These are phyloP conservation scores for Cyclostephanos tholiformis DNA, from an alignment of 108 stramenopile genomes.

Conservation along the genomic window DNA sequence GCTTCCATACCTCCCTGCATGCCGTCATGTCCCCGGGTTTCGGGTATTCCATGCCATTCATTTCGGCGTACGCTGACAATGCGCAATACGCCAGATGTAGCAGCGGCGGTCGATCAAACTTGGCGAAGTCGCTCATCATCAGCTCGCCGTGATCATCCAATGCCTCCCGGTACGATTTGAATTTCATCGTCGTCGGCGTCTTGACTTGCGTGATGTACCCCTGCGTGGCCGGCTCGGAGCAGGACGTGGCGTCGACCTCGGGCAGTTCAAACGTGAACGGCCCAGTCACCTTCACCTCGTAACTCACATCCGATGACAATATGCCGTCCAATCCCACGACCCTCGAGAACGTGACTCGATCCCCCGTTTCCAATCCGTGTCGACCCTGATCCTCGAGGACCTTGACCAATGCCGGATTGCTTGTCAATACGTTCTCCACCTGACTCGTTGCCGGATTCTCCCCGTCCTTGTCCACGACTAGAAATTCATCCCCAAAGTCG, in stretches of 20 bases:
- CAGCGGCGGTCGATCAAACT: constrained; percentile 92
- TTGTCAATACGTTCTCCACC: constrained; percentile 85
- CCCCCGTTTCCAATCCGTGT: constrained; percentile 95
- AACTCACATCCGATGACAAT: constrained; percentile 58
- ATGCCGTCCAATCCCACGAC: constrained; percentile 77
- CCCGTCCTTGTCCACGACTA: constrained; percentile 91
- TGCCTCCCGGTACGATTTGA: constrained; percentile 80
- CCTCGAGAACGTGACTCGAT: constrained; percentile 89
- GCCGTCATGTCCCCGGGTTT: constrained; percentile 78
- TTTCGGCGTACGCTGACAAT: constrained; percentile 61
- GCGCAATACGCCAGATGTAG: constrained; percentile 89
- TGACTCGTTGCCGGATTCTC: constrained; percentile 89
- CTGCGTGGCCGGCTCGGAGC: constrained; percentile 57
- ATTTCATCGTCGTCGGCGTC: constrained; percentile 85
- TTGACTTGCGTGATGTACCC: constrained; percentile 96
- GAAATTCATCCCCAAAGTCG: constrained; percentile 93
- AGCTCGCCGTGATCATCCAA: constrained; percentile 83
- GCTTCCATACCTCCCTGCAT: constrained; percentile 70
- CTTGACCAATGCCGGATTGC: constrained; percentile 86
- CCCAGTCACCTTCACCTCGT: constrained; percentile 85
- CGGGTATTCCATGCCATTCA: constrained; percentile 74
- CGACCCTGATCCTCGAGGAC: constrained; percentile 96
- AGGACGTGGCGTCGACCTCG: constrained; percentile 56
- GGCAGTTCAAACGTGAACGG: constrained; percentile 92
- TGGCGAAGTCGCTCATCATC: constrained; percentile 97